Evolutionary conservation across 345 rosid species (phyloP), one percentile per base, ranked within the genome.

Genomic region (Euphorbia tirucalli): DNA sequence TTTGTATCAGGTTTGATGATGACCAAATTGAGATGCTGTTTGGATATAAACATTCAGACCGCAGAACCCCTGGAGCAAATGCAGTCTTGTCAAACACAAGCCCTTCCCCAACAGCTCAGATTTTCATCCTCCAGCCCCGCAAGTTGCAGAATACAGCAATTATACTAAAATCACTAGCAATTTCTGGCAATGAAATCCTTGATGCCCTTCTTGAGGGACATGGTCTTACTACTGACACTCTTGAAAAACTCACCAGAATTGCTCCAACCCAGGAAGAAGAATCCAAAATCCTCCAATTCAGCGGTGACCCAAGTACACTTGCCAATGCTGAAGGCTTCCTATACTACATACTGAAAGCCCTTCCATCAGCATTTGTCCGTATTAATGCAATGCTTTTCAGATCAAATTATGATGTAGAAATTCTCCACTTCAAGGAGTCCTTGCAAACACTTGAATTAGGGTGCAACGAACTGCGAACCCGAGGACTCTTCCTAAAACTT

Each of bases 241-340:
- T 91, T 2, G 96, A 94, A 81, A 91, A 88, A 60, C 95, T 94
- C 1, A 25, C 81, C 3, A 88, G 85, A 77, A 81, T 90, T 28
- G 80, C 90, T 67, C 97, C 93, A 24, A 85, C 89, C 59, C 75
- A 81, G 70, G 93, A 91, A 74, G 98, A 93, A 77, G 81, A 73
- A 39, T 61, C 82, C 46, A 76, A 74, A 44, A 88, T 94, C 70
- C 87, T 86, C 37, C 80, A 84, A 19, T 94, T 87, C 81, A 75
- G 59, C 21, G 95, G 85, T 25, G 72, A 82, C 70, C 79, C 80
- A 1, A 19, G 72, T 54, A 75, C 71, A 66, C 93, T 94, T 6
- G 90, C 93, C 11, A 87, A 85, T 54, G 97, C 95, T 1, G 98
- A 94, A 64, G 76, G 83, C 30, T 91, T 90, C 75, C 75, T 91